phyloP scores from a whole-genome alignment of 345 rosid species.

The Schrenkiella parvula region DNA sequence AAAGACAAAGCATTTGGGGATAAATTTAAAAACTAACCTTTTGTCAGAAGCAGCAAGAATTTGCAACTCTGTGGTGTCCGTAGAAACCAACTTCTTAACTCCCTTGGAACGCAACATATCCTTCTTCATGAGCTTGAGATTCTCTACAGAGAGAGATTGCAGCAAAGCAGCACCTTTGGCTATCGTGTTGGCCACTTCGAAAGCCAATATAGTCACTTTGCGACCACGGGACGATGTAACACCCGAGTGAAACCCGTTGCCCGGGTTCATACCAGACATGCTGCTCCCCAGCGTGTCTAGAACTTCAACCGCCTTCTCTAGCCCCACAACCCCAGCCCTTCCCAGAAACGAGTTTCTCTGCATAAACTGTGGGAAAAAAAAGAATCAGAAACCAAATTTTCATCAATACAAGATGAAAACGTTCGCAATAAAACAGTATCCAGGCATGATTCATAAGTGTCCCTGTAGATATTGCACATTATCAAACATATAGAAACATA shows the following conservation, averaged over 20 bases:
- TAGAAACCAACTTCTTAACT: conserved; percentile 64
- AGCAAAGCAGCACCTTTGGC: conserved; percentile 68
- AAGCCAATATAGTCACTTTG: conserved; percentile 59
- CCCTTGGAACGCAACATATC: conserved; percentile 67
- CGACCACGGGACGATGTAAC: conserved; percentile 45
- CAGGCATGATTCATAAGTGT: not conserved
- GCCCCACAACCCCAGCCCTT: conserved; percentile 52
- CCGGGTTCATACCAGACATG: conserved; percentile 61
- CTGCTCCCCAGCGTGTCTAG: conserved; percentile 77
- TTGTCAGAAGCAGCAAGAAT: conserved; percentile 84
- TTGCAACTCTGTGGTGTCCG: conserved; percentile 56
- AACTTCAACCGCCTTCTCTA: conserved; percentile 72
- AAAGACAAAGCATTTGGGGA: not conserved
- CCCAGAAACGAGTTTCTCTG: conserved; percentile 60
- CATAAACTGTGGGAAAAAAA: conserved; percentile 20
- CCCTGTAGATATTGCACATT: not conserved
- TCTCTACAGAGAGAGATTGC: conserved; percentile 65
- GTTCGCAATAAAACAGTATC: not conserved
- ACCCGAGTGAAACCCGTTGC: conserved; percentile 53
- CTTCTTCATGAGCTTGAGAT: conserved; percentile 52
- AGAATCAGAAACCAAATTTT: not conserved
- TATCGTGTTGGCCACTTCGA: conserved; percentile 94
- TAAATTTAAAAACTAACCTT: conserved; percentile 43
- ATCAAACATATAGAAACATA: not conserved
- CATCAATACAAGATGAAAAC: conserved; percentile 6